Base-by-base conservation (phyloP, 2,329 filamentous ascomycete species). In the Colletotrichum zoysiae region DNA sequence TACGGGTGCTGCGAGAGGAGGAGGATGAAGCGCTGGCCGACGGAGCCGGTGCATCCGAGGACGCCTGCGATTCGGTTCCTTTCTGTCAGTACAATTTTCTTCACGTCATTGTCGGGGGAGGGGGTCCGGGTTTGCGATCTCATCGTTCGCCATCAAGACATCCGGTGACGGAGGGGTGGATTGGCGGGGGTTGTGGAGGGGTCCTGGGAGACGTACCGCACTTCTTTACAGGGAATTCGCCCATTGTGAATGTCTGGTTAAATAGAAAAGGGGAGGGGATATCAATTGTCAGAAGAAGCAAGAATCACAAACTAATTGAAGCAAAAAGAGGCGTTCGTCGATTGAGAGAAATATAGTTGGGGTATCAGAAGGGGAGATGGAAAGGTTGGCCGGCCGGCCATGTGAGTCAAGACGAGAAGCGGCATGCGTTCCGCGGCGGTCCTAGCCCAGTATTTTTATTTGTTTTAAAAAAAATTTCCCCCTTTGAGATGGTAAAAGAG, bases 11-110 rank as follows among this genome's bases (percentile, higher is more conserved):
- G 88, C 56, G 93, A 91, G 74, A 98, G 92, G 64, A 98, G 90
- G 44, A 98, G 91, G 80, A 98, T 96, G 82, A 98, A 98, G 78
- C 96, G 91, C 84, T 97, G 95, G 77, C 95, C 95, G 18, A 98
- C 95, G 46, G 95, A 97, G 79, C 96, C 96, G 42, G 95, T 98
- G 83, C 92, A 94, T 77, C 95, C 95, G 68, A 98, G 89, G 70
- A 98, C 94, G 80, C 89, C 89, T 91, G 75, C 9, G 42, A 44
- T 11, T 7, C 30, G 33, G 6, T 9, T 23, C 8, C 23, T 44
- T 46, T 20, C 20, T 50, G 30, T 71, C 44, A 59, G 57, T 55
- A 30, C 62, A 35, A 18, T 44, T 12, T 55, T 35, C 38, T 35
- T 73, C 18, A 68, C 44, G 30, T 12, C 30, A 46, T n/a, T 23